Percentiles rank a stretch among this genome's conserved stretches.
These are phyloP conservation scores for Camellia lanceoleosa DNA, from an alignment of 148 eudicot genomes.

Conservation along the genomic window DNA sequence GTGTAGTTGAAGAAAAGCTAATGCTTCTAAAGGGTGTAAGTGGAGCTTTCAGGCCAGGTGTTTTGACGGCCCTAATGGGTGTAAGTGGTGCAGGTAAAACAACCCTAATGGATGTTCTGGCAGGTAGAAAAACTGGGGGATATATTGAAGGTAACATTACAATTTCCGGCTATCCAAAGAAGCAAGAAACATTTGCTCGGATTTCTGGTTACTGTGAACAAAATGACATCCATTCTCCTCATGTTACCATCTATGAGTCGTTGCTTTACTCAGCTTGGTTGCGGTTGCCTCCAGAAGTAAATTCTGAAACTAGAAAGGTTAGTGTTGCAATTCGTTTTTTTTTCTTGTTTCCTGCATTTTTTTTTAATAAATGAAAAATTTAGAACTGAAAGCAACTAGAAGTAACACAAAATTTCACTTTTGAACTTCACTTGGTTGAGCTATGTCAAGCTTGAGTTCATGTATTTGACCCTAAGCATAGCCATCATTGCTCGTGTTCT, in stretches of 20 bases:
- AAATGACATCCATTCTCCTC: constrained; percentile 71
- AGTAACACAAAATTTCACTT: not conserved
- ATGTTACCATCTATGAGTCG: constrained; percentile 64
- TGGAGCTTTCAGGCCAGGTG: constrained; percentile 75
- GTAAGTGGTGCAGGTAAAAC: constrained; percentile 83
- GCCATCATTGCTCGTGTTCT: too few species aligned
- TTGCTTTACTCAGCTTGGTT: constrained; percentile 70
- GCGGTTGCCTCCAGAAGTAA: constrained; percentile 53
- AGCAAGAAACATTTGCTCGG: constrained; percentile 68
- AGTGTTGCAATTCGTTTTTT: not conserved
- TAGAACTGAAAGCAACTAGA: not conserved
- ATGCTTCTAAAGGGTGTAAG: constrained; percentile 68
- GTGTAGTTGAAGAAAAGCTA: constrained; percentile 49
- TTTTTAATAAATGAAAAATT: not conserved
- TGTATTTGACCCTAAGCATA: not conserved
- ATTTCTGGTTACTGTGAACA: constrained; percentile 83
- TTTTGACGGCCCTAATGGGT: constrained; percentile 77
- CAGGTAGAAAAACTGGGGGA: constrained; percentile 70
- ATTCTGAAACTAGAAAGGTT: constrained; percentile 51
- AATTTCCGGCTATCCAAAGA: constrained; percentile 65
- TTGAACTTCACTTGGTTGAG: not conserved
- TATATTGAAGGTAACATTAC: constrained; percentile 56
- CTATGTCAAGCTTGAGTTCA: not conserved
- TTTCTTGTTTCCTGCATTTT: not conserved
- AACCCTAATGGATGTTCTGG: constrained; percentile 78